Conservation (phyloP, 306 rosid species). For the Aeschynomene evenia region DNA sequence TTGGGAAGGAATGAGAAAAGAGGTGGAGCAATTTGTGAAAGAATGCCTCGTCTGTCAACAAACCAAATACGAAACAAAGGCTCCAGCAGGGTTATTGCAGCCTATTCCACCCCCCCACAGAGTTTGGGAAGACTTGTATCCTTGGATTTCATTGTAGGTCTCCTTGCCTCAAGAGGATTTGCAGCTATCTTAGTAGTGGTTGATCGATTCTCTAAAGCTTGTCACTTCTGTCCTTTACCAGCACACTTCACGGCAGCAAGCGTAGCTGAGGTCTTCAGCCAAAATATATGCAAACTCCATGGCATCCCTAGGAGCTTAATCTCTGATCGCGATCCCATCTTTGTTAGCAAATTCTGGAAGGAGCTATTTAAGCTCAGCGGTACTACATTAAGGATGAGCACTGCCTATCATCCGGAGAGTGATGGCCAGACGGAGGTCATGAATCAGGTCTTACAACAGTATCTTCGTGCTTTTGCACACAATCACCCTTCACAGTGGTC, state of each 20-base stretch:
- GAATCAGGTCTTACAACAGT: neutral
- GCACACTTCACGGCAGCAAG: neutral
- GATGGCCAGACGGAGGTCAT: neutral
- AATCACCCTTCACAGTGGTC: neutral
- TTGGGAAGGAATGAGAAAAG: too few species aligned
- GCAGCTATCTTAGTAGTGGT: neutral
- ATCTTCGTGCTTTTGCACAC: neutral
- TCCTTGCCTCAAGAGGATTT: neutral
- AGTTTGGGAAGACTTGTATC: neutral
- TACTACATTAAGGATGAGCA: too few species aligned
- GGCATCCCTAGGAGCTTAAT: neutral
- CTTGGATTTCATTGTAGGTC: neutral
- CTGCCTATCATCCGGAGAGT: neutral
- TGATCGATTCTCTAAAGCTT: neutral
- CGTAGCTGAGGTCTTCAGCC: neutral
- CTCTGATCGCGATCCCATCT: neutral
- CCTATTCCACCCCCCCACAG: neutral
- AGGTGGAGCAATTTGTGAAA: too few species aligned
- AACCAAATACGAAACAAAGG: neutral
- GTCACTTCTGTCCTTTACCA: neutral
- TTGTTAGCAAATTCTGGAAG: neutral
- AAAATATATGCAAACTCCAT: neutral
- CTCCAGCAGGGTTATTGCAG: neutral
- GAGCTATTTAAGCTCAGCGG: neutral
- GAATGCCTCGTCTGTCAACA: neutral